Base-by-base conservation (phyloP, 2,329 filamentous ascomycete genomes). In the Monilinia aucupariae region DNA sequence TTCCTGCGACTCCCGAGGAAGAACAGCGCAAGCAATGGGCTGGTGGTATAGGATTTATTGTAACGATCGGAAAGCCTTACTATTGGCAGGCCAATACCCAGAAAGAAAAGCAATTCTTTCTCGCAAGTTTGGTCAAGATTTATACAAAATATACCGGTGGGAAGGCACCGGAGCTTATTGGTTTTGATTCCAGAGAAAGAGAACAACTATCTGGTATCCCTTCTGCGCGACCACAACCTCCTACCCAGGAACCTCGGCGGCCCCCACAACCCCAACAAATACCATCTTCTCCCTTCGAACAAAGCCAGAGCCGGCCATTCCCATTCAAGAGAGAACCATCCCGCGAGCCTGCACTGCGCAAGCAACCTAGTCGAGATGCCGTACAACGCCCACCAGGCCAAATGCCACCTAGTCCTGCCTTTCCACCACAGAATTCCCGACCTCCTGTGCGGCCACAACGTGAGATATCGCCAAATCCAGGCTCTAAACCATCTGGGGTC, bases 31-130 rank as follows among this genome's bases (percentile, higher is more conserved):
- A 85, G 69, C 76, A 88, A 73, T 96, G 90, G 90, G 93, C 91
- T 27, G 87, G 89, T 59, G 87, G 88, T 63, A 85, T 86, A 51
- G 94, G 94, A 20, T 97, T 99, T 73, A 80, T 89, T 32, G 91
- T 97, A 58, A 94, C 88, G 1, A 84, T 99, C 34, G 88, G 89
- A 32, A 99, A 99, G 75, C 90, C 92, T 0, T 99, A 99, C 77
- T 99, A 94, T 75, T 99, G 94, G 94, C 86, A 96, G 75, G 92
- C 94, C 41, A 87, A 91, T 68, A 94, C 91, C 0, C 84, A 90
- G 60, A 97, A 97, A 78, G 94, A 99, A 77, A 97, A 97, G 80
- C 93, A 96, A 74, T 97, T 97, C 78, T 99, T 99, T 76, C 94
- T 99, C 71, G 92, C 90, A 41, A 97, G 92, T 75, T 78, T 97